Base-by-base conservation (phyloP, 2,329 filamentous ascomycete species). In the Colletotrichum sansevieriae region DNA sequence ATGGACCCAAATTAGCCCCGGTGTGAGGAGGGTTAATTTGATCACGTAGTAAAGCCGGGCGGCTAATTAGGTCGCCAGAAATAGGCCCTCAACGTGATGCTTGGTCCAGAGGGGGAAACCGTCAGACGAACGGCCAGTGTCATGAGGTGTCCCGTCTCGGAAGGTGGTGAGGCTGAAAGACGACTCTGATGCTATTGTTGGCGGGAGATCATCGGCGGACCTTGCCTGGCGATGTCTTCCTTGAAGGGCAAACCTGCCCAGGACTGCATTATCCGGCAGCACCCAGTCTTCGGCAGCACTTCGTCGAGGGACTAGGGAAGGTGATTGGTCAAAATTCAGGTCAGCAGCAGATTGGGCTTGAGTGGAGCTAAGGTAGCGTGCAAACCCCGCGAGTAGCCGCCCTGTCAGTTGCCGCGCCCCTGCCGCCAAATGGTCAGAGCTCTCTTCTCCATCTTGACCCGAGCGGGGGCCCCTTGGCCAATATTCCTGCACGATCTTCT, bases 401-500 rank as follows among this genome's bases (percentile, higher is more conserved):
- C 61, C 57, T 62, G 57, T 66, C 69, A 70, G 35, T 41, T 54
- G 54, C 59, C 46, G 62, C 43, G 61, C 67, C 59, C 58, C 57
- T 41, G 52, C 58, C 64, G 41, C 29, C 12, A 1, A 72, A 58
- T 72, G 70, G 71, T 49, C 66, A 57, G 59, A 71, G 71, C 71
- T 70, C 49, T 7, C 5, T 15, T 13, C 3, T 13, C 37, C 29
- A 15, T 15, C 37, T 1, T 2, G 11, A 39, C 37, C 49, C 54
- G 13, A 72, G 70, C 72, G 67, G 63, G 60, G 47, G 70, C 52
- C 66, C 58, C 73, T 72, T 70, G 74, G 73, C 65, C 69, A 74
- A 74, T 70, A 63, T 71, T 74, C 73, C 71, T 76, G 76, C 74
- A 73, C 74, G 73, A 78, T 77, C 73, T 75, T 59, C 12, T 54